A percentile compares a stretch with the other conserved stretches of the same genome.
Conservation (phyloP, 768 basidiomycete species). For the Hericium rajendrae region DNA sequence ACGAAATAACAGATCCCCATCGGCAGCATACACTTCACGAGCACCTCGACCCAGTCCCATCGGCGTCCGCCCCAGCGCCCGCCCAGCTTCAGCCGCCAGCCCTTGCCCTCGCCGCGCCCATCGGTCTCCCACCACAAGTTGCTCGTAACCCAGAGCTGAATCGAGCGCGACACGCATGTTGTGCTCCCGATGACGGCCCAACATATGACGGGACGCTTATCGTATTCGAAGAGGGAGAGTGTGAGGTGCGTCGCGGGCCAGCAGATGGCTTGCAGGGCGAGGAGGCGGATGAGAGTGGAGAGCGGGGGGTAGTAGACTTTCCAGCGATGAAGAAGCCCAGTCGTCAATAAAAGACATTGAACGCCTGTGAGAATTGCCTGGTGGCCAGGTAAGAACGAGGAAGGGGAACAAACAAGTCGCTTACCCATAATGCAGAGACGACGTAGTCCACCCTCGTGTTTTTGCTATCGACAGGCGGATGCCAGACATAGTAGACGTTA, state of each 20-base stretch:
- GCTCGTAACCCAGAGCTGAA: slow-evolving; percentile 94
- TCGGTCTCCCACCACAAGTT: slow-evolving; percentile 43
- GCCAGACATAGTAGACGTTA: slow-evolving; percentile 46
- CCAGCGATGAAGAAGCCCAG: slow-evolving; percentile 87
- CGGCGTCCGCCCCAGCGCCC: slow-evolving; percentile 47
- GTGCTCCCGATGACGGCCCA: slow-evolving; percentile 91
- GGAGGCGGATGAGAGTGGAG: slow-evolving; percentile 81
- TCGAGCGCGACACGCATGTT: slow-evolving; percentile 70
- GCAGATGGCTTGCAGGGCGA: slow-evolving; percentile 91
- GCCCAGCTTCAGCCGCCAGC: slow-evolving; percentile 13
- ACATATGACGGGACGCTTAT: slow-evolving; percentile 65
- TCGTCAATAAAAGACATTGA: slow-evolving; percentile 81
- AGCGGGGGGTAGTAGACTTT: slow-evolving; percentile 81
- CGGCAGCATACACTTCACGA: slow-evolving; percentile 60
- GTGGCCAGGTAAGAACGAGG: neutral
- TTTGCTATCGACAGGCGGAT: slow-evolving; percentile 29
- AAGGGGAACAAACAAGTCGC: slow-evolving; percentile 12
- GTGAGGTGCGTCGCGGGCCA: slow-evolving; percentile 92
- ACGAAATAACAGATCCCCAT: slow-evolving; percentile 66
- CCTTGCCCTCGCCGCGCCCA: slow-evolving; percentile 4
- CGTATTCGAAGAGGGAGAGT: slow-evolving; percentile 60
- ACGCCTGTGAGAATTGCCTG: slow-evolving; percentile 80
- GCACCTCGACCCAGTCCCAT: slow-evolving; percentile 78
- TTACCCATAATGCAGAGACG: slow-evolving; percentile 65
- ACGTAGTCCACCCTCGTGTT: slow-evolving; percentile 50